Conservation (phyloP, 2,329 filamentous ascomycete genomes). For the Trichoderma polysporum region DNA sequence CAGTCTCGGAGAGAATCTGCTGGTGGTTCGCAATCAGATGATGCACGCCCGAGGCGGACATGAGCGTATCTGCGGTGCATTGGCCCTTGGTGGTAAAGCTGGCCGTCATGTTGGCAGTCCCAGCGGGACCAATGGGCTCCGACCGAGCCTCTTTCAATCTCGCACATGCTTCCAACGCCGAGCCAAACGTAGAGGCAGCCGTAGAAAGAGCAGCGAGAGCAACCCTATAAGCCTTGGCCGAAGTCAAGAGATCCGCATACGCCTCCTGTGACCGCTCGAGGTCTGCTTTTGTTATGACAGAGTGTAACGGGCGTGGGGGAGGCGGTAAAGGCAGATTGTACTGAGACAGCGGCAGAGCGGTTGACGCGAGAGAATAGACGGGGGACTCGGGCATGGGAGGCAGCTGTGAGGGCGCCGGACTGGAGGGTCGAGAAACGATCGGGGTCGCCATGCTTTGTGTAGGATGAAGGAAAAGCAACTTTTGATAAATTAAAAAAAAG, state of each 20-base stretch:
- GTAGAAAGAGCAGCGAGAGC: slow-evolving; percentile 61
- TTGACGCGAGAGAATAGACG: slow-evolving; percentile 63
- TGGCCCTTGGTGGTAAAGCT: slow-evolving; percentile 49
- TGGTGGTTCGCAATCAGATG: slow-evolving; percentile 69
- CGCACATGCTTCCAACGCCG: slow-evolving; percentile 66
- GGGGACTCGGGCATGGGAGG: slow-evolving; percentile 63
- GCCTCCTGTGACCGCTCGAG: slow-evolving; percentile 62
- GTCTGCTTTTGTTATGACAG: slow-evolving; percentile 62
- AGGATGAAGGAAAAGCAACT: neutral
- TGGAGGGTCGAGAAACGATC: slow-evolving; percentile 38
- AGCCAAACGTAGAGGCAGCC: slow-evolving; percentile 62
- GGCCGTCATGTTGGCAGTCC: slow-evolving; percentile 42
- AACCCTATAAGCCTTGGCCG: slow-evolving; percentile 63
- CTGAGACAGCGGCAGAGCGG: slow-evolving; percentile 57
- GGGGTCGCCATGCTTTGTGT: slow-evolving; percentile 14
- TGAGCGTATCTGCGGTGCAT: slow-evolving; percentile 63
- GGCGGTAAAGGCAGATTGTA: slow-evolving; percentile 63
- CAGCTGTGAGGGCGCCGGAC: slow-evolving; percentile 56
- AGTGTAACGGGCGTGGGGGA: slow-evolving; percentile 55
- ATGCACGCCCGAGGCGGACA: slow-evolving; percentile 64
- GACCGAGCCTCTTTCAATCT: slow-evolving; percentile 65
- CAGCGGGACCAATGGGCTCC: slow-evolving; percentile 49
- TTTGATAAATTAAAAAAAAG: neutral
- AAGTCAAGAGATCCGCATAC: slow-evolving; percentile 60
- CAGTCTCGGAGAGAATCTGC: slow-evolving; percentile 67